phyloP scores from a whole-genome alignment of 106 monocot genomes.

The Posidonia australis region DNA sequence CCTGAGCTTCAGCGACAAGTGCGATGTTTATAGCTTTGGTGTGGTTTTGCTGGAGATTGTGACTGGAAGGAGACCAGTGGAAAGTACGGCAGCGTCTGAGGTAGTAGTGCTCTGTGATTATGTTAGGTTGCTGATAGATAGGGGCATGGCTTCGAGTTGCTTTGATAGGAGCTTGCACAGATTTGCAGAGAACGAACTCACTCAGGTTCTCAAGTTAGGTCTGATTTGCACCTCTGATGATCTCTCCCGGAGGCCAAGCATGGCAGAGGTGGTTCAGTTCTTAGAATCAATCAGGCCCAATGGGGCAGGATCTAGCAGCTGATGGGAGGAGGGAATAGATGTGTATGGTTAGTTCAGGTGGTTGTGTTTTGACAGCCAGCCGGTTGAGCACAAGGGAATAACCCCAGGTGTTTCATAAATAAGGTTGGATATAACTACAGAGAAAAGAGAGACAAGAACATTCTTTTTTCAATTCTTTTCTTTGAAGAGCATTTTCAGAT shows the following conservation, averaged over 20 bases:
- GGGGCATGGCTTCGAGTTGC: slow-evolving; percentile 49
- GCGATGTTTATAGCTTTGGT: slow-evolving; percentile 95
- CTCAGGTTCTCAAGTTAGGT: slow-evolving; percentile 88
- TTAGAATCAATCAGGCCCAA: slow-evolving; percentile 64
- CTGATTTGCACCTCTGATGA: slow-evolving; percentile 68
- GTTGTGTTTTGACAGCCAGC: not conserved
- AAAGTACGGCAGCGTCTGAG: slow-evolving; percentile 37
- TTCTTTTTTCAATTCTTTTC: not conserved
- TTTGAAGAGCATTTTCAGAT: not conserved
- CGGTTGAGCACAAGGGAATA: not conserved
- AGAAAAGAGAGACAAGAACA: slow-evolving; percentile 2
- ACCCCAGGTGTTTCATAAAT: not conserved
- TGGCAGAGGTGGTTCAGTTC: slow-evolving; percentile 96
- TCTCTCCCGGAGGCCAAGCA: slow-evolving; percentile 59
- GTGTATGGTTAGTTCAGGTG: not conserved
- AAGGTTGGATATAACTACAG: slow-evolving; percentile 1
- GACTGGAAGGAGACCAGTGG: slow-evolving; percentile 81
- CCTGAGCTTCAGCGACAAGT: slow-evolving; percentile 77
- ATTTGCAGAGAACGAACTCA: slow-evolving; percentile 59
- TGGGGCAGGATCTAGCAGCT: not conserved
- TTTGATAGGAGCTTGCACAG: slow-evolving; percentile 58
- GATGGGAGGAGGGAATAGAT: not conserved
- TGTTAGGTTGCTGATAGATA: slow-evolving; percentile 60
- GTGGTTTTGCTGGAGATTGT: slow-evolving; percentile 79
- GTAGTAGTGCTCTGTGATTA: slow-evolving; percentile 59